phyloP scores from a whole-genome alignment of 305 asterid genomes.

The Monarda citriodora region DNA sequence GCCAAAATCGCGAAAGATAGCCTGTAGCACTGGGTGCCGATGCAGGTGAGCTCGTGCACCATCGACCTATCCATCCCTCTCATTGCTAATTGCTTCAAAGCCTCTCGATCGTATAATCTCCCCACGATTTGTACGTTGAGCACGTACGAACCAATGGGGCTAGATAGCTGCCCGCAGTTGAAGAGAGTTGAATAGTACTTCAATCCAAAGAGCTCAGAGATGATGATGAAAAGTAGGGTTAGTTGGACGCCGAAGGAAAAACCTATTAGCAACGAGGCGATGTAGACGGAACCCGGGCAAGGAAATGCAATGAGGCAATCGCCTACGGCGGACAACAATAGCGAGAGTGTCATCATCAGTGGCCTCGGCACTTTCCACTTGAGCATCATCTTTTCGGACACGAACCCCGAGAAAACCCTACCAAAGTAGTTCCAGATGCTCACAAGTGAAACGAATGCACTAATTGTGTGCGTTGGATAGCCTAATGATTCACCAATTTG shows the following conservation, averaged over 20 bases:
- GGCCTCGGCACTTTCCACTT: constrained; percentile 66
- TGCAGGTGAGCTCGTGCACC: constrained; percentile 55
- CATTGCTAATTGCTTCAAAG: constrained; percentile 42
- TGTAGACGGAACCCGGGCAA: constrained; percentile 53
- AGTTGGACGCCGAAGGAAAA: constrained; percentile 75
- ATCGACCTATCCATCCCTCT: constrained; percentile 52
- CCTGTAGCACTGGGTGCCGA: constrained; percentile 52
- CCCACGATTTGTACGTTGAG: constrained; percentile 69
- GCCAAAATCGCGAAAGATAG: constrained; percentile 54
- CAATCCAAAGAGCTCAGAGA: constrained; percentile 76
- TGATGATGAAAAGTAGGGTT: constrained; percentile 53
- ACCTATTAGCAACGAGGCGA: constrained; percentile 64
- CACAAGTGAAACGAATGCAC: constrained; percentile 63
- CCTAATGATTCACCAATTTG: constrained; percentile 77
- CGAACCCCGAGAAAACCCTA: constrained; percentile 69
- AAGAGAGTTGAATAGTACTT: constrained; percentile 67
- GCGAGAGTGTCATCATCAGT: constrained; percentile 64
- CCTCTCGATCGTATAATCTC: constrained; percentile 57
- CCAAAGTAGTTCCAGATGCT: constrained; percentile 85
- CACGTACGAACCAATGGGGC: constrained; percentile 77
- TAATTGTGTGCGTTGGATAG: constrained; percentile 57
- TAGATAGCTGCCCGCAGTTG: constrained; percentile 76
- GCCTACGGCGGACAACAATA: constrained; percentile 56
- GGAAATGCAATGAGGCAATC: constrained; percentile 62
- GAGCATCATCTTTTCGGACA: constrained; percentile 47